Evolutionary conservation across 306 rosid genomes (phyloP).

Genomic region (Malus fusca): DNA sequence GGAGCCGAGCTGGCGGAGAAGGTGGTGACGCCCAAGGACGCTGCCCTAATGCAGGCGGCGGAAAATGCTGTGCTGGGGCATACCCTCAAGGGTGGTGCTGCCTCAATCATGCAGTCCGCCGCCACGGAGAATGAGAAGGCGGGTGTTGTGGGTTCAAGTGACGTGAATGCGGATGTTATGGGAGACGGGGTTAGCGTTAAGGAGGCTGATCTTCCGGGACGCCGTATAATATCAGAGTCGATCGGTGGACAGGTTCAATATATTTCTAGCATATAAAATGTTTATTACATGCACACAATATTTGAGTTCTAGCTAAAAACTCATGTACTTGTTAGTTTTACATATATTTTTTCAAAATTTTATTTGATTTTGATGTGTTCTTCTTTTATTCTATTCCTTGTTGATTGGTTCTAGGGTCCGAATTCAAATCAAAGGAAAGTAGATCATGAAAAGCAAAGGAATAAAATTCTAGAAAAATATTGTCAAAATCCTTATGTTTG

Average conservation of each 20-base stretch:
- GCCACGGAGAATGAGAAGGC: conserved; percentile 32
- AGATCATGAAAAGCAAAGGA: conserved; percentile 30
- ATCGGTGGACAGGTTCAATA: conserved; percentile 41
- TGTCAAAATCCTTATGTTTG: background rate
- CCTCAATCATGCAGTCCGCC: conserved; percentile 37
- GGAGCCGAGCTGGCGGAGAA: conserved; percentile 30
- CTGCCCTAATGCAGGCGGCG: conserved; percentile 34
- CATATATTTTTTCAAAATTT: background rate
- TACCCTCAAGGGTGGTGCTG: conserved; percentile 35
- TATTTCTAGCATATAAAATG: background rate
- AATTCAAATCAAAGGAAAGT: conserved; percentile 10
- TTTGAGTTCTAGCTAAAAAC: background rate
- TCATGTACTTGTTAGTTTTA: too few relatives aligned
- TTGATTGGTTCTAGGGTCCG: conserved; percentile 29
- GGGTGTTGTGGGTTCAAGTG: conserved; percentile 24
- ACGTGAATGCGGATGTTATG: background rate
- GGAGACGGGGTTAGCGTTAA: conserved; percentile 11
- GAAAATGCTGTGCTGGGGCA: conserved; percentile 34
- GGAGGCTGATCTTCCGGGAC: conserved; percentile 21
- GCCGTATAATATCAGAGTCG: conserved; percentile 20
- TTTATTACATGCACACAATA: background rate
- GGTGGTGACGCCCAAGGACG: conserved; percentile 37
- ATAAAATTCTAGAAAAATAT: background rate
- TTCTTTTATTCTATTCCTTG: conserved; percentile 7
- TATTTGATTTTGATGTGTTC: background rate